Base-by-base conservation (phyloP, 768 basidiomycete genomes). In the Galerina sulciceps region DNA sequence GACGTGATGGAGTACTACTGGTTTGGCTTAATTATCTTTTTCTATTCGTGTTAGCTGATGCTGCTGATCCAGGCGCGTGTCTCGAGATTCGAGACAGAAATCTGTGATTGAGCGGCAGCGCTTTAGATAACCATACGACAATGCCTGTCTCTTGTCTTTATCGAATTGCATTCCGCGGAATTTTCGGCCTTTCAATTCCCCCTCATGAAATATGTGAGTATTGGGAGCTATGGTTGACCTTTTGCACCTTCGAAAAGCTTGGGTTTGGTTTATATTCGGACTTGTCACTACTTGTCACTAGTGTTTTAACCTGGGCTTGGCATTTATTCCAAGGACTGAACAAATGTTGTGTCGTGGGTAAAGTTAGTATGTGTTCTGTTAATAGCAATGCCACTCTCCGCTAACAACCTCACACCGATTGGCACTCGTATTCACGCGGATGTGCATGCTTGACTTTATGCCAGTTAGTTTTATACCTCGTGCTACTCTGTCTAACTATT, bases 1-100 rank as follows among this genome's bases (percentile, higher is more conserved):
- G 89, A 93, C 62, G 92, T 93, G n/a, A 90, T 99, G 85, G 94
- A 97, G 65, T 88, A 94, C 68, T 98, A 94, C 70, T 97, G 94
- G 94, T 93, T 62, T 66, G 86, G 71, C 52, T 5, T 35, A 10
- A n/a, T 10, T 48, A 42, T 31, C 53, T 45, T 8, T 53, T 18
- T 42, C 26, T 46, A 17, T 44, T 57, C 38, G 44, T 23, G 17
- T 44, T 38, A 50, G 46, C 53, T 59, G 48, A 57, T 37, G 13
- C 31, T 38, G 53, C 49, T 46, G 36, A 18, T 68, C 26, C 45
- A 95, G 94, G 94, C 89, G 94, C 41, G 90, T 96, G 9, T 90
- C 89, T 20, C 75, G 82, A 67, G 80, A 84, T 65, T 70, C 78
- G 38, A 72, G 87, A 66, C 93, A 93, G 69, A 94, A 93, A 73